Evolutionary conservation across 2,329 filamentous ascomycete species (phyloP), one percentile per base, ranked within the genome.

Genomic region (Cladosporium phlei): DNA sequence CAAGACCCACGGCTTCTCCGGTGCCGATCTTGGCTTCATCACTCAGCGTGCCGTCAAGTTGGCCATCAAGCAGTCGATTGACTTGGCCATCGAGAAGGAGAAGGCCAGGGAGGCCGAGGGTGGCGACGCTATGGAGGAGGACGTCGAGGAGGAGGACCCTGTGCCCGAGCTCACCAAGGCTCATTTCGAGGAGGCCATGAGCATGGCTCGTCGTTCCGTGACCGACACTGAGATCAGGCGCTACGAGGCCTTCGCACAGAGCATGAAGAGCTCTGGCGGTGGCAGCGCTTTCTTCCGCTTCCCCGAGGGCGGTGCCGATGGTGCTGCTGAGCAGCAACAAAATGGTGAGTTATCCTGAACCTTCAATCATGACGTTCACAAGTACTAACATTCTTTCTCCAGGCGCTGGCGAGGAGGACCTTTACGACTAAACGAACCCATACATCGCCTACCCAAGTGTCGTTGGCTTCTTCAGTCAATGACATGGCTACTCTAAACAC

Each of bases 111-210:
- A 95, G 73, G 90, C 86, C 53, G 53, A 53, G 17, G 88, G 86
- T 51, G 85, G 86, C 60, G 75, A 82, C 54, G 84, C 87, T 60
- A 91, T 94, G 81, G 85, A 88, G 35, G 87, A 93, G 56, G 79
- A 81, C 50, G 63, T 67, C 27, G 77, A 79, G 37, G 79, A 69
- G 35, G 91, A 97, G 68, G 93, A 98, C 63, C 89, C 91, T 35
- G 93, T 98, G 29, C 93, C 93, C 11, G 86, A 96, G 72, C 82
- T 98, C 49, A 97, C 93, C 60, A 93, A 88, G 73, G 86, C 85
- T 49, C 93, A 98, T 73, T 98, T 98, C 66, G 91, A 97, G 76
- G 93, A 98, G 78, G 93, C 93, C 34, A 98, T 98, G 93, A 83
- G 86, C 69, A 84, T 85, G 69, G 93, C 93, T 54, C 86, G 93